Percentiles rank a stretch among this genome's conserved stretches.
Evolutionary conservation across 1,284 basidiomycete genomes (phyloP).

Genomic region (Ustilago esculenta): DNA sequence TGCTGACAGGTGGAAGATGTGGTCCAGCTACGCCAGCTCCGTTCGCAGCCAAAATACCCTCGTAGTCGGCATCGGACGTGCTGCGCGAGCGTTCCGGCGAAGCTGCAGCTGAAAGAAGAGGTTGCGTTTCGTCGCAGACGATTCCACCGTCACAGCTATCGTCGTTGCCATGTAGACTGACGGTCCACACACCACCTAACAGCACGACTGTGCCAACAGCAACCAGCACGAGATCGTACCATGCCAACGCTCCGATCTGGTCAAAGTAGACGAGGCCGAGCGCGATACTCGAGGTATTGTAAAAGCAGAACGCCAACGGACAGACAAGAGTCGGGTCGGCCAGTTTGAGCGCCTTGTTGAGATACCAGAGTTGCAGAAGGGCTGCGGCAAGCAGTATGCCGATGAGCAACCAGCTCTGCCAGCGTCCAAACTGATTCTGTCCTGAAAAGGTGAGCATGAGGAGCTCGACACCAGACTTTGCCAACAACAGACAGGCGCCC

Average conservation of each 20-base stretch:
- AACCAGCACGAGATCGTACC: constrained; percentile 78
- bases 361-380: constrained; percentile 81
- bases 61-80: constrained; percentile 15
- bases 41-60: constrained; percentile 40
- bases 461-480: constrained; percentile 92
- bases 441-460: constrained; percentile 78
- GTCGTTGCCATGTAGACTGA: constrained; percentile 69
- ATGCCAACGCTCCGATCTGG: constrained; percentile 80
- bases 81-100: constrained; percentile 8
- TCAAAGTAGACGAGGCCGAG: constrained; percentile 83
- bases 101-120: constrained; percentile 15
- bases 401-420: constrained; percentile 81
- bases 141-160: constrained; percentile 11
- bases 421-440: constrained; percentile 86
- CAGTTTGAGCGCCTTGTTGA: constrained; percentile 86
- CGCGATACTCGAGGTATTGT: constrained; percentile 81
- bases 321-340: constrained; percentile 82
- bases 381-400: constrained; percentile 77
- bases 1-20: constrained; percentile 43
- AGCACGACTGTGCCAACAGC: constrained; percentile 81
- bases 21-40: constrained; percentile 50
- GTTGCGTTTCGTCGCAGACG: constrained; percentile 18
- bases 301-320: constrained; percentile 94
- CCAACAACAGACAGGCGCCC: constrained; percentile 90
- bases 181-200: constrained; percentile 88